A percentile compares a stretch with the other conserved stretches of the same genome.
Evolutionary conservation across 148 eudicot species (phyloP).

Genomic region (Nepenthes gracilis): DNA sequence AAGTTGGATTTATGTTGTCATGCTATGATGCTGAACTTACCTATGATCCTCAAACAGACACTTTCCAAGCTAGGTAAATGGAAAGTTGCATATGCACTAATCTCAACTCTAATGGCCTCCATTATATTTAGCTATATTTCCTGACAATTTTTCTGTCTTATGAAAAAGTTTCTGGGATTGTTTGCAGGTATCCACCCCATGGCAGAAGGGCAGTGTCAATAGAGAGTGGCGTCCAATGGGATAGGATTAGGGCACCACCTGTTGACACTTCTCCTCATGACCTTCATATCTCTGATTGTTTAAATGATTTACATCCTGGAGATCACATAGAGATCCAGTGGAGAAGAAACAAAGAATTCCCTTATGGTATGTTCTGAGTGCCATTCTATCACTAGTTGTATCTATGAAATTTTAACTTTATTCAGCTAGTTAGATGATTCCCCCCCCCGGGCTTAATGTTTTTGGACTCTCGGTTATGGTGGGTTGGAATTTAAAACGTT

Average conservation of each 20-base stretch:
- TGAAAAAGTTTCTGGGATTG: not conserved
- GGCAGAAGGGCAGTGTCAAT: conserved; percentile 64
- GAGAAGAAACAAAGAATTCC: conserved; percentile 93
- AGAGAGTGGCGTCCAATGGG: conserved; percentile 74
- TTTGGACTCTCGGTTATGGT: too few relatives aligned
- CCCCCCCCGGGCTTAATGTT: not conserved
- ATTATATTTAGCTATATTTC: not conserved
- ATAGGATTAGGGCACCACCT: conserved; percentile 73
- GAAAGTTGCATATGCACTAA: not conserved
- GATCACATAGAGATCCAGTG: conserved; percentile 97
- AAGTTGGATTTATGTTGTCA: conserved; percentile 90
- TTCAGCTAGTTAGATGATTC: not conserved
- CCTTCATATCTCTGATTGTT: conserved; percentile 70
- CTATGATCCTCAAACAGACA: conserved; percentile 66
- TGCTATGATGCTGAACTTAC: conserved; percentile 93
- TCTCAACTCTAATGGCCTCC: not conserved
- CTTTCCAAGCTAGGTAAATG: conserved; percentile 77
- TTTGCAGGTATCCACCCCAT: conserved; percentile 84
- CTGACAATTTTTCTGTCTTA: not conserved
- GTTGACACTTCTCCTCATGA: conserved; percentile 66
- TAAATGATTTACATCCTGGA: conserved; percentile 69
- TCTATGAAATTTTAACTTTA: not conserved
- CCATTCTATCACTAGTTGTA: not conserved
- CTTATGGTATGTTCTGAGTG: conserved; percentile 54
- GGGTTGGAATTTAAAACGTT: too few relatives aligned